Percentiles rank a stretch among this genome's conserved stretches.
Evolutionary conservation across 208 protist species (phyloP).

Genomic region (Trichomonas vaginalis): DNA sequence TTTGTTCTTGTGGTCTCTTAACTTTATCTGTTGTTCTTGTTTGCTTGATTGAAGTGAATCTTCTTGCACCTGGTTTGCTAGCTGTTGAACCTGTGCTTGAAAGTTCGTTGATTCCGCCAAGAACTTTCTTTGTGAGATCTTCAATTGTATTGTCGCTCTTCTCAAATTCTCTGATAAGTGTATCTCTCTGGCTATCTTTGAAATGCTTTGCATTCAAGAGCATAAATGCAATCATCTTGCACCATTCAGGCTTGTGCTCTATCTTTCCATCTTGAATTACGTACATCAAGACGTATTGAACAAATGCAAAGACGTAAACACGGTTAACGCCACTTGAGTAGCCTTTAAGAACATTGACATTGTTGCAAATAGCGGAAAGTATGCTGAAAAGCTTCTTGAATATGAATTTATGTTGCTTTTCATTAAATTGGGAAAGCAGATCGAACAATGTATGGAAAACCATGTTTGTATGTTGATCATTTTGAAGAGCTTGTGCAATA

Average conservation of each 20-base stretch:
- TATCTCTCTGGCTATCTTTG: background rate
- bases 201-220: background rate
- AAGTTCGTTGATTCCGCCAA: background rate
- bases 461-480: background rate
- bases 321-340: background rate
- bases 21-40: background rate
- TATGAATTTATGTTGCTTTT: background rate
- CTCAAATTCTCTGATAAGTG: background rate
- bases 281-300: background rate
- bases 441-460: background rate
- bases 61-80: background rate
- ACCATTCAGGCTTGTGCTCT: background rate
- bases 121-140: background rate
- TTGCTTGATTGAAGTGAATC: background rate
- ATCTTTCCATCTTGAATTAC: background rate
- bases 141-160: background rate
- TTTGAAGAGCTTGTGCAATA: background rate
- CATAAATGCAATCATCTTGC: background rate
- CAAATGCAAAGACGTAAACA: background rate
- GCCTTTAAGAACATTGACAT: background rate
- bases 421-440: background rate
- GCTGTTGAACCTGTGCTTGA: background rate
- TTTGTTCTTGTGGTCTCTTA: background rate
- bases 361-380: background rate
- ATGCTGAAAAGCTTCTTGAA: background rate